Base-by-base conservation (phyloP, 768 basidiomycete species). In the Lentinula sp. region DNA sequence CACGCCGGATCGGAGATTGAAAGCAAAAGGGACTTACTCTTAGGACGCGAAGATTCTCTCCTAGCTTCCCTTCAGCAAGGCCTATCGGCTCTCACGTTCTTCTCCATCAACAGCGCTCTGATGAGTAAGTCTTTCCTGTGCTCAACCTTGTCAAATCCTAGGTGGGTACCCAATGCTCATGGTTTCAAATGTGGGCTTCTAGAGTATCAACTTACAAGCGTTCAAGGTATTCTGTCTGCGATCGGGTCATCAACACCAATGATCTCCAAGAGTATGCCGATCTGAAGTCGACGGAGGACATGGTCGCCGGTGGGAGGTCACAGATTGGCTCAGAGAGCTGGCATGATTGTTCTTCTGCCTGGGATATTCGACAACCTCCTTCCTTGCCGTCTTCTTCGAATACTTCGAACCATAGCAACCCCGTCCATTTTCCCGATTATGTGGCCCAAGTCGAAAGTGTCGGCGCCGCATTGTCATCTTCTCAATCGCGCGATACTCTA, bases 41-140 rank as follows among this genome's bases (percentile, higher is more conserved):
- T 35, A 37, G 28, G n/a, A 48, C 40, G 31, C 57, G 59, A 60
- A 50, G 50, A 60, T 15, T 52, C 39, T n/a, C 42, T 49, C 34
- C 11, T 51, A 31, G 34, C 50, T 37, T 52, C 40, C 21, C 39
- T 60, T 6, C 59, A 28, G 6, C 48, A 42, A 39, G 59, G 48
- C n/a, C n/a, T 60, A 5, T 46, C 39, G 16, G 18, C 40, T 13
- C 48, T 60, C 10, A 50, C 39, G 23, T 51, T 51, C 48, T 60
- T 60, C 50, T 60, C 59, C 8, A 15, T 23, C 40, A 60, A 60
- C 40, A 60, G 59, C 21, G 49, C 50, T 21, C 31, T 60, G 18
- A 60, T 60, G 59, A 52, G 59, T 60, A 60, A 60, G 59, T 60
- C 23, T 43, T 56, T 48, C 9, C n/a, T n/a, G 23, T 23, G 18